Conservation (phyloP, 202 grass and related monocot genomes). For the Cymbopogon flexuosus region DNA sequence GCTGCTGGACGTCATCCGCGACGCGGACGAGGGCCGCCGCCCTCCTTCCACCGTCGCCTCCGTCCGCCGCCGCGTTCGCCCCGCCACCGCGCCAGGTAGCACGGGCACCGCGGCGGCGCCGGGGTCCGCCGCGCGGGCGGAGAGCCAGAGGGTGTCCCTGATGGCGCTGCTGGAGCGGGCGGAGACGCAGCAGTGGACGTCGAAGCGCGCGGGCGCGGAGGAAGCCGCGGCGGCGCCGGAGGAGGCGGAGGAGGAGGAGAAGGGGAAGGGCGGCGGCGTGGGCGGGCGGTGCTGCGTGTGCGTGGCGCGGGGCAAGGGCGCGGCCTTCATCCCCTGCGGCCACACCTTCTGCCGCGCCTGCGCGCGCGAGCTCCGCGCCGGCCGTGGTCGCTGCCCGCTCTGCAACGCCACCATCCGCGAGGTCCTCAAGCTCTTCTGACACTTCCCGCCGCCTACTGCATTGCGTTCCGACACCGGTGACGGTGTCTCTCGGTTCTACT, state of each 20-base stretch:
- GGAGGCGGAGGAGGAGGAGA: background rate
- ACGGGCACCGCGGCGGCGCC: background rate
- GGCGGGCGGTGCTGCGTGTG: conserved; percentile 76
- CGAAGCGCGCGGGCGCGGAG: conserved; percentile 17
- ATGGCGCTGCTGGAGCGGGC: conserved; percentile 80
- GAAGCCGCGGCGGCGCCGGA: background rate
- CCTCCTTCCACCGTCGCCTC: background rate
- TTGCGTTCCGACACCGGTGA: too few species aligned
- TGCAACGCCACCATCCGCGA: conserved; percentile 75
- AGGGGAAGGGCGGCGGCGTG: background rate
- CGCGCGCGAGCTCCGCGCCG: conserved; percentile 58
- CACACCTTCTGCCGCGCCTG: conserved; percentile 96
- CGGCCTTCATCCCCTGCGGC: conserved; percentile 90
- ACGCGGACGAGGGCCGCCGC: conserved; percentile 2
- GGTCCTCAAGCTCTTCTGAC: conserved; percentile 84
- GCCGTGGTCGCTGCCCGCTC: conserved; percentile 70
- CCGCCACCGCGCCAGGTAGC: background rate
- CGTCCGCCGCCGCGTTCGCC: background rate
- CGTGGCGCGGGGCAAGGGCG: conserved; percentile 63
- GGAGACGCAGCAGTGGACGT: conserved; percentile 43
- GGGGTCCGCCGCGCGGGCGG: conserved; percentile 3
- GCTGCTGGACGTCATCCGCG: conserved; percentile 46
- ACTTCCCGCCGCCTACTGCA: too few species aligned
- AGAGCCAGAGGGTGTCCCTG: conserved; percentile 47
- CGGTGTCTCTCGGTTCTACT: too few species aligned